Conservation (phyloP, 2,329 filamentous ascomycete genomes). For the Colletotrichum coccodes region DNA sequence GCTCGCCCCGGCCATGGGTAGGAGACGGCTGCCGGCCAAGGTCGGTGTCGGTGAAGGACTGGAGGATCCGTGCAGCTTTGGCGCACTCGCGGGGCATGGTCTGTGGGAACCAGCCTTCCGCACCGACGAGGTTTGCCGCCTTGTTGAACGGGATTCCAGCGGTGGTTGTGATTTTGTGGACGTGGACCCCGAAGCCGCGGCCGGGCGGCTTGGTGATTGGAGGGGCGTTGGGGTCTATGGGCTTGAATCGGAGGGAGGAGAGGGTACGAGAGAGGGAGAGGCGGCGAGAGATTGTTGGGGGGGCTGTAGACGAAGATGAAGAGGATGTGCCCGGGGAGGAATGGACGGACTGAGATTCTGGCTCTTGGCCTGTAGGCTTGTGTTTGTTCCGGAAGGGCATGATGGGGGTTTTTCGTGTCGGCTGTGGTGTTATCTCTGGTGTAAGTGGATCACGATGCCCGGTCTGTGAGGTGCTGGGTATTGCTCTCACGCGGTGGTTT, state of each 20-base stretch:
- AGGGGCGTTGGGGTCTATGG: neutral
- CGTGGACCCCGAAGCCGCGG: conserved; percentile 59
- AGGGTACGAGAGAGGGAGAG: conserved; percentile 4
- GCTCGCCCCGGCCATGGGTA: conserved; percentile 33
- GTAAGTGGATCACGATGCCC: neutral
- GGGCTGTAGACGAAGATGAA: neutral
- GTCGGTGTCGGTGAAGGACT: conserved; percentile 74
- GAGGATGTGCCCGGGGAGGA: neutral
- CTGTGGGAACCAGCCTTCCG: conserved; percentile 81
- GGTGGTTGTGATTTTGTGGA: conserved; percentile 74
- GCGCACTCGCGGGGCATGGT: conserved; percentile 79
- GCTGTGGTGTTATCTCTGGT: neutral
- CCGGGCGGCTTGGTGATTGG: conserved; percentile 9
- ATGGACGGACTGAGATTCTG: neutral
- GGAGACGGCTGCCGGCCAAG: conserved; percentile 36
- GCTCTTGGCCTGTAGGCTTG: neutral
- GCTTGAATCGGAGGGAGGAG: neutral
- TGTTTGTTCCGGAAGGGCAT: neutral
- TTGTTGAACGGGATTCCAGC: conserved; percentile 74
- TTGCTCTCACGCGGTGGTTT: no score
- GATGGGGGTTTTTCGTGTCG: neutral
- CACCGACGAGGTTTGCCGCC: conserved; percentile 74
- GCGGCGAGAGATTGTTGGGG: conserved; percentile 13
- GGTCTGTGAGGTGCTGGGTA: neutral
- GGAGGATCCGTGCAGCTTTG: conserved; percentile 79